Evolutionary conservation across 768 basidiomycete species (phyloP).

Genomic region (Pleurotus ostreatus): DNA sequence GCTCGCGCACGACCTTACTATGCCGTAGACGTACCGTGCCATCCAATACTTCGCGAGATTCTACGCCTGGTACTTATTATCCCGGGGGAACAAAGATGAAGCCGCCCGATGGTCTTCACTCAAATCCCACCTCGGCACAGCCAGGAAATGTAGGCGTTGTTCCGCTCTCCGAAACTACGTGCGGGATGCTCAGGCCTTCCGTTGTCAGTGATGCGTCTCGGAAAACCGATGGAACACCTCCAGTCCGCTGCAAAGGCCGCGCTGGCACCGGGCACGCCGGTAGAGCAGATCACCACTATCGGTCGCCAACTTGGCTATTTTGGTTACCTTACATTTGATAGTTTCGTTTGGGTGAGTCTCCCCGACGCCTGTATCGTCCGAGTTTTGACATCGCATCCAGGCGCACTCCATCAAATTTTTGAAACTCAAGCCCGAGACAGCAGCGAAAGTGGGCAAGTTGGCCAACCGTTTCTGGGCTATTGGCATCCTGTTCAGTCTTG

Average conservation of each 20-base stretch:
- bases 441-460: constrained; percentile 54
- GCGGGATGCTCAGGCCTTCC: constrained; percentile 9
- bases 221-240: constrained; percentile 91
- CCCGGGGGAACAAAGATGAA: constrained; percentile 63
- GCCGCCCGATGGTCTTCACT: constrained; percentile 79
- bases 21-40: constrained; percentile 73
- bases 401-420: constrained; percentile 67
- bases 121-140: constrained; percentile 80
- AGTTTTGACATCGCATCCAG: constrained; percentile 16
- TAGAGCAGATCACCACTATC: constrained; percentile 76
- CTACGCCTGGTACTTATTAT: constrained; percentile 77
- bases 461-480: constrained; percentile 87
- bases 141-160: constrained; percentile 69
- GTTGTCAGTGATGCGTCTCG: constrained; percentile 78
- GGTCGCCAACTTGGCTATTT: constrained; percentile 86
- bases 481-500: constrained; percentile 79
- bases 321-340: constrained; percentile 80
- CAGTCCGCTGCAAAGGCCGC: constrained; percentile 82
- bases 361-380: not conserved
- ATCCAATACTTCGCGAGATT: constrained; percentile 90
- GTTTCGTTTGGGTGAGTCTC: constrained; percentile 74
- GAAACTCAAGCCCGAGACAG: constrained; percentile 53
- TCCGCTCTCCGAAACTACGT: not conserved
- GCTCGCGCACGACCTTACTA: not conserved
- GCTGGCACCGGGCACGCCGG: constrained; percentile 45